A percentile compares a stretch with the other conserved stretches of the same genome.
These are phyloP conservation scores for Arachnomyces sp. DNA, from an alignment of 2,329 filamentous ascomycete species.

Conservation along the genomic window DNA sequence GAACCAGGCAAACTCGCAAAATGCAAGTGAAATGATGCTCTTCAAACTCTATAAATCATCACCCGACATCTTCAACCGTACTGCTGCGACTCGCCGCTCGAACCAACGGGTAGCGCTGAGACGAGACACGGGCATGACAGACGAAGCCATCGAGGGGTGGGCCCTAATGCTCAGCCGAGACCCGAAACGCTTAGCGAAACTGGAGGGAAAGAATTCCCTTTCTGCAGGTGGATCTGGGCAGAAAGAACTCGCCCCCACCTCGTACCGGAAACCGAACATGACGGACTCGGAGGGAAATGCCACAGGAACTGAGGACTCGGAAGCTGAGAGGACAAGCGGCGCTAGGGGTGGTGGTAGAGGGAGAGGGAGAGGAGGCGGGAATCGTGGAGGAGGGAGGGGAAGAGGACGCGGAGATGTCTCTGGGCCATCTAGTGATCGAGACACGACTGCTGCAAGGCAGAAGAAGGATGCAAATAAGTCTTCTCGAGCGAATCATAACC, in stretches of 20 bases:
- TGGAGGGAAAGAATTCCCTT: constrained; percentile 63
- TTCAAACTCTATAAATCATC: constrained; percentile 64
- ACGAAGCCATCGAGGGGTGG: constrained; percentile 93
- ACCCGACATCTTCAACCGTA: constrained; percentile 61
- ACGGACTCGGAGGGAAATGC: constrained; percentile 9
- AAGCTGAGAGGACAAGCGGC: constrained; percentile 50
- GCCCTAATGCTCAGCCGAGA: constrained; percentile 74
- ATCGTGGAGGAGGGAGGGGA: constrained; percentile 46
- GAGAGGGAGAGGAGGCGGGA: constrained; percentile 39
- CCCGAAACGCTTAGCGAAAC: constrained; percentile 56
- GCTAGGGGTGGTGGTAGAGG: constrained; percentile 44
- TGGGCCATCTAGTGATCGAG: constrained; percentile 57
- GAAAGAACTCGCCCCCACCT: constrained; percentile 54
- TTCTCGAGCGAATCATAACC: constrained; percentile 77
- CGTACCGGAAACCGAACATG: constrained; percentile 47
- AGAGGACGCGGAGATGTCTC: constrained; percentile 55
- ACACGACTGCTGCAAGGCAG: constrained; percentile 63
- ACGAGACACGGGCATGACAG: constrained; percentile 76
- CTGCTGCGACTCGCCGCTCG: constrained; percentile 61
- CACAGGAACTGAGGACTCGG: constrained; percentile 22
- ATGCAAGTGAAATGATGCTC: constrained; percentile 57
- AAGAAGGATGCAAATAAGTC: constrained; percentile 78
- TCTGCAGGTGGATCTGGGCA: constrained; percentile 57
- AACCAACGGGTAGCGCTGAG: constrained; percentile 57
- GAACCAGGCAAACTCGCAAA: constrained; percentile 7